These are phyloP conservation scores for Lathyrus sativus DNA, from an alignment of 306 rosid species.

Conservation along the genomic window DNA sequence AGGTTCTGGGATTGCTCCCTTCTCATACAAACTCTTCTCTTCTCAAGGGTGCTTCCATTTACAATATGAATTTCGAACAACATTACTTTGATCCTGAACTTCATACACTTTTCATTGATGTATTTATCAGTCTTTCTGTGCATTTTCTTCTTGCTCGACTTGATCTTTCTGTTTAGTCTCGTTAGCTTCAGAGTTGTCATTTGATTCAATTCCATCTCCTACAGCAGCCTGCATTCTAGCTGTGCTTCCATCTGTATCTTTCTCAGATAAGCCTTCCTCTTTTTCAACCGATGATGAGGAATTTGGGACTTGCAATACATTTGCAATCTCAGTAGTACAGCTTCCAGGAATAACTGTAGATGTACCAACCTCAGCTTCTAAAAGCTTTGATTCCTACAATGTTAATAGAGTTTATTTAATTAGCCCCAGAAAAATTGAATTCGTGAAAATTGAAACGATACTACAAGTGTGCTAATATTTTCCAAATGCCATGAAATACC, in stretches of 20 bases:
- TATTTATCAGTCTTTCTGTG: conserved; percentile 15
- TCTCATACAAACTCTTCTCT: conserved; percentile 1
- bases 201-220: conserved; percentile 33
- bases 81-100: background rate
- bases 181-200: conserved; percentile 35
- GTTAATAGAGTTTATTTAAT: conserved; percentile 10
- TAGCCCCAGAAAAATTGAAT: conserved; percentile 18
- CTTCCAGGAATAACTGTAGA: conserved; percentile 33
- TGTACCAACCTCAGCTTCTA: conserved; percentile 30
- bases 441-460: background rate
- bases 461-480: conserved; percentile 3
- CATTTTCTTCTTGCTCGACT: conserved; percentile 32
- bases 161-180: conserved; percentile 21
- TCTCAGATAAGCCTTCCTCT: conserved; percentile 28
- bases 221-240: conserved; percentile 20
- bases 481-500: conserved; percentile 36
- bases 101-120: conserved; percentile 6
- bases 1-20: conserved; percentile 26
- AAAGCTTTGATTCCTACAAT: conserved; percentile 38
- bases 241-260: conserved; percentile 30
- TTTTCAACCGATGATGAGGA: conserved; percentile 26
- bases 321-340: conserved; percentile 23
- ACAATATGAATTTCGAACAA: conserved; percentile 14
- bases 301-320: conserved; percentile 29
- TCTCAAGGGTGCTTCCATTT: conserved; percentile 11